Evolutionary conservation across 169 alveolate species (phyloP).

Genomic region (Ichthyophthirius multifiliis): DNA sequence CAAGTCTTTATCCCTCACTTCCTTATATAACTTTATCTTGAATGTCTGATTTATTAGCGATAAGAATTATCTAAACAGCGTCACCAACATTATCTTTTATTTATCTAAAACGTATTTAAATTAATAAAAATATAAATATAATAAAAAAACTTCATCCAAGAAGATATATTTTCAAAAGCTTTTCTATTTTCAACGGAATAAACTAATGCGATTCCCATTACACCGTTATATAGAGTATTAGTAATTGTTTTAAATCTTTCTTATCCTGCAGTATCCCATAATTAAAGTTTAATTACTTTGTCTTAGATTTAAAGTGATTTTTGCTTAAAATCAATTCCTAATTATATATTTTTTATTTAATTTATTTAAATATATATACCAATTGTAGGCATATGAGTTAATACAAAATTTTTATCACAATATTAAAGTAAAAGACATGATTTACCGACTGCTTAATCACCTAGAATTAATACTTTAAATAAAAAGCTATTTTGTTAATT

Average conservation of each 20-base stretch:
- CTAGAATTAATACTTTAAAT: slow-evolving; percentile 53
- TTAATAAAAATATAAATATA: neutral
- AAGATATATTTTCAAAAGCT: neutral
- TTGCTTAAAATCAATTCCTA: slow-evolving; percentile 34
- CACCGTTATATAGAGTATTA: slow-evolving; percentile 24
- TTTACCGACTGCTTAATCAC: slow-evolving; percentile 67
- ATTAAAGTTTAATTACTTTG: slow-evolving; percentile 22
- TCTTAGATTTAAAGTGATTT: neutral
- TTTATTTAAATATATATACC: slow-evolving; percentile 23
- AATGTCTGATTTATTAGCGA: slow-evolving; percentile 49
- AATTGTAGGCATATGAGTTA: slow-evolving; percentile 53
- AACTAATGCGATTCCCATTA: slow-evolving; percentile 22
- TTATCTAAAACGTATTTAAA: neutral
- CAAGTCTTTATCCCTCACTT: slow-evolving; percentile 59
- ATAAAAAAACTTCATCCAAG: neutral
- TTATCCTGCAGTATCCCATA: slow-evolving; percentile 63
- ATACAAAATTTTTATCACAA: slow-evolving; percentile 40
- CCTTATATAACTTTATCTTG: slow-evolving; percentile 16
- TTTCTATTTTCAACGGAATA: slow-evolving; percentile 13
- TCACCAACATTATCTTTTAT: slow-evolving; percentile 16
- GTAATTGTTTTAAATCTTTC: slow-evolving; percentile 50
- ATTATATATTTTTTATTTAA: no score
- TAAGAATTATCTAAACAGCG: neutral
- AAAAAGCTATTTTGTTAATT: no score
- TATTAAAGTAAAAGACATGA: slow-evolving; percentile 48